A percentile compares a stretch with the other conserved stretches of the same genome.
Evolutionary conservation across 148 eudicot genomes (phyloP).

Genomic region (Oxyria digyna): DNA sequence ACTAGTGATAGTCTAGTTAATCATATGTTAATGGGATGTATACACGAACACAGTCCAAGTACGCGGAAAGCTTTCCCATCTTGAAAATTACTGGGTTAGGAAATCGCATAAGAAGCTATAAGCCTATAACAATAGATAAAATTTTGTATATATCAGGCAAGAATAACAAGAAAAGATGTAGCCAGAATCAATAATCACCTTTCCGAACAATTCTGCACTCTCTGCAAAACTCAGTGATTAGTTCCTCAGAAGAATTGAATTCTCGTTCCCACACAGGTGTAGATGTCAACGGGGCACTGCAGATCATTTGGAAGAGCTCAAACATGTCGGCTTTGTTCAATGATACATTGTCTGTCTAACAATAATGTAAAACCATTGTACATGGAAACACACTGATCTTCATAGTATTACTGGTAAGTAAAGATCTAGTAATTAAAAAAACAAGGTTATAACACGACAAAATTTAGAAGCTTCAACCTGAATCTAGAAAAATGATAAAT

Average conservation of each 20-base stretch:
- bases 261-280: slow-evolving; percentile 97
- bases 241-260: slow-evolving; percentile 80
- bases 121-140: background rate
- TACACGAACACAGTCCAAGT: background rate
- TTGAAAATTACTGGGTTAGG: background rate
- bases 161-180: background rate
- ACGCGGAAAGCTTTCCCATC: background rate
- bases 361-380: slow-evolving; percentile 12
- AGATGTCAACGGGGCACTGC: slow-evolving; percentile 88
- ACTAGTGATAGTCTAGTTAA: background rate
- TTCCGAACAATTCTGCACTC: slow-evolving; percentile 97
- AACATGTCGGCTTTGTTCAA: background rate
- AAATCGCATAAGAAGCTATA: background rate
- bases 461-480: background rate
- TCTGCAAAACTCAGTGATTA: slow-evolving; percentile 96
- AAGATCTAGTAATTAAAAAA: background rate
- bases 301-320: slow-evolving; percentile 15
- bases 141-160: background rate
- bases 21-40: background rate
- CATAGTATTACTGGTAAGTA: background rate
- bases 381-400: background rate
- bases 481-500: background rate
- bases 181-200: slow-evolving; percentile 37
- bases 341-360: background rate
- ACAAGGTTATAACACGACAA: background rate